Percentiles rank a stretch among this genome's conserved stretches.
phyloP scores from a whole-genome alignment of 768 basidiomycete species.

The Auriscalpium orientale region DNA sequence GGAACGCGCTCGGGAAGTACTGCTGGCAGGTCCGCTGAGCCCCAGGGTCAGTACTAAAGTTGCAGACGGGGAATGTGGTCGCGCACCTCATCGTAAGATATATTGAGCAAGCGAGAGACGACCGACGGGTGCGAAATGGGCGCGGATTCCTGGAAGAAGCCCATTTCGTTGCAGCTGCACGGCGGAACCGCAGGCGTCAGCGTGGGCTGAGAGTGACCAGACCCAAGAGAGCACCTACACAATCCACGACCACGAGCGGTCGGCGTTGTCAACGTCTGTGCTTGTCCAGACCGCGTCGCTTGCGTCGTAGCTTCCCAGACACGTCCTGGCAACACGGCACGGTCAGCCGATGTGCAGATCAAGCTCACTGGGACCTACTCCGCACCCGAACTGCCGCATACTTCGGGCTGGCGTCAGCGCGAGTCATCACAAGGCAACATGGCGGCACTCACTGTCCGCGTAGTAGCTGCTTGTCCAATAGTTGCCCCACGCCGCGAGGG shows the following conservation, averaged over 20 bases:
- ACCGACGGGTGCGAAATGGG: not conserved
- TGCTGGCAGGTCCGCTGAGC: constrained; percentile 14
- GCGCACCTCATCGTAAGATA: not conserved
- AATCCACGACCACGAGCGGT: constrained; percentile 68
- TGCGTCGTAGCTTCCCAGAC: constrained; percentile 35
- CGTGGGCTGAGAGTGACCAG: not conserved
- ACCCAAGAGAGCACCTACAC: constrained; percentile 28
- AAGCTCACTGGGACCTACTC: not conserved
- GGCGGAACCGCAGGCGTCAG: not conserved
- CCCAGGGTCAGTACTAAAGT: too few species aligned
- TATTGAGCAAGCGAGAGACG: not conserved
- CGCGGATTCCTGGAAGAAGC: constrained; percentile 25
- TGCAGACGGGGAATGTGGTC: too few species aligned
- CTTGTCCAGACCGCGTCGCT: constrained; percentile 41
- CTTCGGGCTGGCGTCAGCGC: constrained; percentile 24
- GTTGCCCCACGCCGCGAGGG: constrained; percentile 51
- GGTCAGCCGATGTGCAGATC: not conserved
- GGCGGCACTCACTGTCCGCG: constrained; percentile 31
- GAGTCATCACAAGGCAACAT: not conserved
- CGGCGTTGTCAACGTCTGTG: constrained; percentile 44
- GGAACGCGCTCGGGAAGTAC: constrained; percentile 15
- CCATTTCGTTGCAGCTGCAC: constrained; percentile 61
- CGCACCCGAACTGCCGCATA: constrained; percentile 39
- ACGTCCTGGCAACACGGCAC: constrained; percentile 18
- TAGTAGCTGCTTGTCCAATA: constrained; percentile 47